Base-by-base conservation (phyloP, 805 yeast species). In the Suhomyces pyralidae region DNA sequence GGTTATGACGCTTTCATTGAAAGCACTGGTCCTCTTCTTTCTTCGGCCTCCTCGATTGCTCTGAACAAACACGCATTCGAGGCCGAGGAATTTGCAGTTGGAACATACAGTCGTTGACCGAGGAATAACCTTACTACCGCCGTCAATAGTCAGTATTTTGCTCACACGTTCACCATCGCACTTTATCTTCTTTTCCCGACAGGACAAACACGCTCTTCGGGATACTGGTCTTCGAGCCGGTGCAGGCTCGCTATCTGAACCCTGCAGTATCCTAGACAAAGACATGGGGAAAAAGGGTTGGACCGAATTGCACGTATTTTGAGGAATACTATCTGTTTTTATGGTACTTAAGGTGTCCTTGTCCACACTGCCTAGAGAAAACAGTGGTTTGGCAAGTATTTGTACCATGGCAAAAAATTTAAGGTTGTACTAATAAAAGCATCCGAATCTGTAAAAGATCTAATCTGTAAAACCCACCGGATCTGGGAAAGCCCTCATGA, bases 121-220 rank as follows among this genome's bases (percentile, higher is more conserved):
- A 15, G 45, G 45, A 15, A 51, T 46, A 14, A 46, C 36, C 44
- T 45, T 61, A 40, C 55, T 62, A 47, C 58, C 63, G 5, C 65
- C 67, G 3, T 66, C 62, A 5, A 51, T 54, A 19, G 48, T 42
- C 7, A 48, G 44, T 22, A 52, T 51, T 20, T 56, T 51, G 40
- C 53, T 56, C 4, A 64, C 60, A 12, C 72, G 61, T 57, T 82
- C 87, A 12, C 88, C 88, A 57, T 84, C 87, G 65, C 89, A 84
- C 58, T 82, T 84, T 56, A 84, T 75, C 59, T 84, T 84, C 68
- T 81, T 82, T 58, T 81, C 86, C 40, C 89, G 79, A 54, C 89
- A 84, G 4, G 82, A 74, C 5, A 84, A 68, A 62, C 88, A 84
- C 0, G 88, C 88, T 46, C 84, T 70, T 53, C 55, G 46, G 55